A percentile compares a stretch with the other conserved stretches of the same genome.
Evolutionary conservation across 176 grass and related monocot genomes (phyloP).

Genomic region (Oryza coarctata): DNA sequence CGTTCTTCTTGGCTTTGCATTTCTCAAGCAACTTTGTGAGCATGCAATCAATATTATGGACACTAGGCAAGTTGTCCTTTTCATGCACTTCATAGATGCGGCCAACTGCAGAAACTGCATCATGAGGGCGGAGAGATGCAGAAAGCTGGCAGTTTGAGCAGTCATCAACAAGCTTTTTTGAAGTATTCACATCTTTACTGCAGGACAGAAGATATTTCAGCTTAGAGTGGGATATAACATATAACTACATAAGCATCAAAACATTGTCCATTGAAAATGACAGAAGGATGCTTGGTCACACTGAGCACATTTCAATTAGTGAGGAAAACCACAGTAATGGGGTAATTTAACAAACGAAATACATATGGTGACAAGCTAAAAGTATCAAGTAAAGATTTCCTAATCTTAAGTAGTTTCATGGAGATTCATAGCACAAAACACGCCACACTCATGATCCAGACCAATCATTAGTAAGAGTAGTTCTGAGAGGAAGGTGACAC

Average conservation of each 20-base stretch:
- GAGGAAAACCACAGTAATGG: not conserved
- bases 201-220: constrained; percentile 39
- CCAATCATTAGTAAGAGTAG: not conserved
- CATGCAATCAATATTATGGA: constrained; percentile 50
- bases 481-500: not conserved
- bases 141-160: constrained; percentile 63
- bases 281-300: not conserved
- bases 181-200: constrained; percentile 95
- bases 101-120: constrained; percentile 93
- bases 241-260: not conserved
- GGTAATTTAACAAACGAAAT: not conserved
- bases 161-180: constrained; percentile 97
- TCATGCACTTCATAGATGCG: constrained; percentile 96
- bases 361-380: constrained; percentile 20
- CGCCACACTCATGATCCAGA: not conserved
- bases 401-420: not conserved
- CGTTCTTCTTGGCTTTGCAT: constrained; percentile 68
- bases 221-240: not conserved
- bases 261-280: not conserved
- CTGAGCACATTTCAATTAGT: constrained; percentile 7
- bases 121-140: constrained; percentile 77
- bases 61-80: constrained; percentile 79
- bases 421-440: not conserved
- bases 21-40: constrained; percentile 77
- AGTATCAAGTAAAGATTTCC: not conserved